Conservation (phyloP, 75 land plant genomes). For the Picea sitchensis region DNA sequence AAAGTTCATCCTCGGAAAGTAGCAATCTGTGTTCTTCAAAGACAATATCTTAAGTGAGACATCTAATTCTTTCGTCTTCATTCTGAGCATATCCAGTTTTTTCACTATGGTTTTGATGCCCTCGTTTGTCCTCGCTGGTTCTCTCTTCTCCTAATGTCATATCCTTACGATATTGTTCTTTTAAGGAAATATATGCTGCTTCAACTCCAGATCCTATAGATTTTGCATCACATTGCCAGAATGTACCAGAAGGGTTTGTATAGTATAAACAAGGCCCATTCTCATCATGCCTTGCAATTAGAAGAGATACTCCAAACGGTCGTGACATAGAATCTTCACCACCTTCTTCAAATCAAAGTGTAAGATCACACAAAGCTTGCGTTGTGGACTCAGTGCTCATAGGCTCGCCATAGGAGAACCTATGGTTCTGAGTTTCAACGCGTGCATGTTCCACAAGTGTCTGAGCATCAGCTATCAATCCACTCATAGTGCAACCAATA, state of each 20-base stretch:
- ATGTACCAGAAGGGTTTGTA: conserved; percentile 96
- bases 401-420: too few species aligned
- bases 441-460: conserved; percentile 97
- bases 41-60: too few species aligned
- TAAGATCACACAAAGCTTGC: too few species aligned
- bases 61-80: too few species aligned
- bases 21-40: too few species aligned
- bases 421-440: conserved; percentile 47
- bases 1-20: too few species aligned
- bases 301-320: conserved; percentile 94
- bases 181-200: conserved; percentile 91
- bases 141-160: too few species aligned
- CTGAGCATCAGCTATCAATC: conserved; percentile 94
- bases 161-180: conserved; percentile 92
- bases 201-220: conserved; percentile 98
- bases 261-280: conserved; percentile 94
- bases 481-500: conserved; percentile 99
- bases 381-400: too few species aligned
- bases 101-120: too few species aligned
- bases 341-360: conserved; percentile 30
- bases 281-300: conserved; percentile 98
- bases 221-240: conserved; percentile 97
- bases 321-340: conserved; percentile 89
- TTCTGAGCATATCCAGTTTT: too few species aligned
- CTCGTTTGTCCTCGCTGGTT: too few species aligned